Evolutionary conservation across 2,329 filamentous ascomycete species (phyloP).

Genomic region (Dothistroma pini): DNA sequence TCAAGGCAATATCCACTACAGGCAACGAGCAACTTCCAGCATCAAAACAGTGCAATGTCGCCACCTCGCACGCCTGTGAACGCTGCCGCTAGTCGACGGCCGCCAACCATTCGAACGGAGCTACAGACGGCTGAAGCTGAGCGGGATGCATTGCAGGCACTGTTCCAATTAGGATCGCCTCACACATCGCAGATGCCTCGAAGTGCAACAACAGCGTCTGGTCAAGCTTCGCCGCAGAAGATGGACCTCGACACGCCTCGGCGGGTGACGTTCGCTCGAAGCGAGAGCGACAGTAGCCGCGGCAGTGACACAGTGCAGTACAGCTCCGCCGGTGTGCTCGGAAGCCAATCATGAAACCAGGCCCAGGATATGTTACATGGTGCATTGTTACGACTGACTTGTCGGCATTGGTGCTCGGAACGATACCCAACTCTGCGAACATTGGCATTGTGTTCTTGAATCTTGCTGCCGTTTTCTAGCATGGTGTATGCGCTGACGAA

Average conservation of each 20-base stretch:
- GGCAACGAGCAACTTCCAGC: slow-evolving; percentile 10
- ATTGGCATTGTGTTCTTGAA: slow-evolving; percentile 3
- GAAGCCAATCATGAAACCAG: slow-evolving; percentile 10
- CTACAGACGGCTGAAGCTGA: slow-evolving; percentile 66
- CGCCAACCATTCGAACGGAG: slow-evolving; percentile 61
- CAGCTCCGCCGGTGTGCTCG: slow-evolving; percentile 9
- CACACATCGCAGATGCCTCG: slow-evolving; percentile 38
- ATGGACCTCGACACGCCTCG: slow-evolving; percentile 25
- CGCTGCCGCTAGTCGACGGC: slow-evolving; percentile 25
- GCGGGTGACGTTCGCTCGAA: slow-evolving; percentile 29
- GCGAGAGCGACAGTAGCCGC: slow-evolving; percentile 23
- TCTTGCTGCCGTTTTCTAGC: slow-evolving; percentile 4
- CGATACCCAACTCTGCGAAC: slow-evolving; percentile 19
- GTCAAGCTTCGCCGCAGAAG: slow-evolving; percentile 26
- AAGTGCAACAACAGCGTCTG: slow-evolving; percentile 16
- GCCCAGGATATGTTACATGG: slow-evolving; percentile 10
- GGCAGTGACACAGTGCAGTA: slow-evolving; percentile 9
- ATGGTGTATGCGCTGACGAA: background rate
- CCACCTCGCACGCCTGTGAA: slow-evolving; percentile 35
- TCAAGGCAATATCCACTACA: slow-evolving; percentile 10
- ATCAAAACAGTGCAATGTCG: slow-evolving; percentile 24
- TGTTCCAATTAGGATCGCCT: slow-evolving; percentile 69
- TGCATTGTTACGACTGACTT: slow-evolving; percentile 11
- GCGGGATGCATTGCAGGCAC: slow-evolving; percentile 74
- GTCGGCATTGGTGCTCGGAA: slow-evolving; percentile 15